Evolutionary conservation across 148 eudicot species (phyloP).

Genomic region (Talinum fruticosum): DNA sequence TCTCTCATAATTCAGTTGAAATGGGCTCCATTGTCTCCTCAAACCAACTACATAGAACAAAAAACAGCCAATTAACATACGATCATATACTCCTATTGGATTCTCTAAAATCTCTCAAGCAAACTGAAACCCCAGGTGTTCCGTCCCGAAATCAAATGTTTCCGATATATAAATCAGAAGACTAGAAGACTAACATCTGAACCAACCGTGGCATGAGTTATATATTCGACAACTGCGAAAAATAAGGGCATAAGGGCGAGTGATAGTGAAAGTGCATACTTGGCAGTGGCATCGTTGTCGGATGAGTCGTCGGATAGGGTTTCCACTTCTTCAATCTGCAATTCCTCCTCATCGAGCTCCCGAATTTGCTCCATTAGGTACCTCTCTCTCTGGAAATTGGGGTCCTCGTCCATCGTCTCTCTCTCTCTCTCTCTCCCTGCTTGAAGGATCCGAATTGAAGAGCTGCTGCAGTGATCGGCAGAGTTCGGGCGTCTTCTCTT

Average conservation of each 20-base stretch:
- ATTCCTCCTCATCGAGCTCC: conserved; percentile 73
- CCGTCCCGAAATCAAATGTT: not conserved
- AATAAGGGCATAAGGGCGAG: not conserved
- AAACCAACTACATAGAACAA: not conserved
- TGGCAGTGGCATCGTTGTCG: conserved; percentile 34
- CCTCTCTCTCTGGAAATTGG: conserved; percentile 59
- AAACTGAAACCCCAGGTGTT: not conserved
- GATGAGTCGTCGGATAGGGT: conserved; percentile 39
- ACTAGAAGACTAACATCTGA: no score
- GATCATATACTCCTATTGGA: not conserved
- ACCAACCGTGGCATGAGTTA: not conserved
- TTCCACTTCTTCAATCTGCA: conserved; percentile 88
- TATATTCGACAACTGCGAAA: not conserved
- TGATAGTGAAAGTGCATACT: conserved; percentile 23
- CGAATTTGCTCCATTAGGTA: conserved; percentile 70
- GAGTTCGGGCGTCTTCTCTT: not conserved
- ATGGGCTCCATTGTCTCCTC: no score
- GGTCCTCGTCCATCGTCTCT: conserved; percentile 43
- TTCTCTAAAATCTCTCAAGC: not conserved
- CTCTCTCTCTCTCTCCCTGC: conserved; percentile 3
- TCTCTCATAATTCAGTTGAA: no score
- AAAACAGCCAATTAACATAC: not conserved
- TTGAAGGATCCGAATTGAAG: not conserved
- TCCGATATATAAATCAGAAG: not conserved
- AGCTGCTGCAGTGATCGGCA: not conserved